A percentile compares a stretch with the other conserved stretches of the same genome.
phyloP scores from a whole-genome alignment of 768 basidiomycete genomes.

The Kwoniella botswanensis region DNA sequence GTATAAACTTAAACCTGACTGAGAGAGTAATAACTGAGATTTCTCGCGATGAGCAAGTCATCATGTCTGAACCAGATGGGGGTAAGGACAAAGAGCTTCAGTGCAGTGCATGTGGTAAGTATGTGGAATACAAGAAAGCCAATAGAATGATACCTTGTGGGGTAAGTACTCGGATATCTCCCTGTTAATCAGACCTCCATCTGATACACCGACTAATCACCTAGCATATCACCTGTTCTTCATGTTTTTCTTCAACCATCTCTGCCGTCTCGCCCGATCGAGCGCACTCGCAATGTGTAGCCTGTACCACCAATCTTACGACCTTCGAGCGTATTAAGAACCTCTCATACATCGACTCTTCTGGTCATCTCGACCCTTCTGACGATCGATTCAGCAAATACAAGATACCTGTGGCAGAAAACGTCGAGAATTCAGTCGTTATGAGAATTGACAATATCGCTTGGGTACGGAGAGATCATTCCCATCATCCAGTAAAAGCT shows the following conservation, averaged over 20 bases:
- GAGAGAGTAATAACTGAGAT: neutral
- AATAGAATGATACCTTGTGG: conserved; percentile 42
- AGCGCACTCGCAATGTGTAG: conserved; percentile 33
- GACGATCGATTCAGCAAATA: neutral
- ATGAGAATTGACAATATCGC: conserved; percentile 54
- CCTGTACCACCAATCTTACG: conserved; percentile 27
- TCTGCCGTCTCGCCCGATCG: conserved; percentile 40
- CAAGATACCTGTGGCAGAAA: conserved; percentile 1
- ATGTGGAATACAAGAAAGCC: neutral
- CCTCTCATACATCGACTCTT: neutral
- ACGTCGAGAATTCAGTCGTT: conserved; percentile 11
- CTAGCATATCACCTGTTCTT: conserved; percentile 40
- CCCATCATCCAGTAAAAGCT: neutral
- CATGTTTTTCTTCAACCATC: conserved; percentile 42
- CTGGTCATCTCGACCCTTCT: no score
- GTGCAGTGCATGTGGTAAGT: conserved; percentile 24
- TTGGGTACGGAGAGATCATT: conserved; percentile 35
- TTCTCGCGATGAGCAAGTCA: neutral
- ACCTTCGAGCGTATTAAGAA: conserved; percentile 28
- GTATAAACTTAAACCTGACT: neutral
- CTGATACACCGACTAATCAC: neutral
- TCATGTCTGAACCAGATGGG: neutral
- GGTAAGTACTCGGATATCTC: conserved; percentile 24
- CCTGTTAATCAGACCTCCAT: neutral
- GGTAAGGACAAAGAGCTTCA: neutral